Evolutionary conservation across 768 basidiomycete species (phyloP), one percentile per base, ranked within the genome.

Genomic region (Tulasnella sp.): DNA sequence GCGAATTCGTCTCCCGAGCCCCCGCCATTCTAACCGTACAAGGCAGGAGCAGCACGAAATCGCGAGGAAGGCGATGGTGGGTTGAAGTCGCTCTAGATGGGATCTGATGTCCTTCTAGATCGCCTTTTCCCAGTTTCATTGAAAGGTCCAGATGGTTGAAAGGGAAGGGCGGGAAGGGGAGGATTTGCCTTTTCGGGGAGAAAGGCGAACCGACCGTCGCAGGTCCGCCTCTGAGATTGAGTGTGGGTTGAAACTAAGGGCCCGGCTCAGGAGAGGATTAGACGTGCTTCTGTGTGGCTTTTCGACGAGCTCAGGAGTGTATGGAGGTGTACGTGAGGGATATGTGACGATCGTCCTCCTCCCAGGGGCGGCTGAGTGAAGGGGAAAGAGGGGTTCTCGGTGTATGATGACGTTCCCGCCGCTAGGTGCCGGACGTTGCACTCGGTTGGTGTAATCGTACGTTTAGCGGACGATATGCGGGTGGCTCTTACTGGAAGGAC

Each of bases 201-300:
- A 67, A 67, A 67, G 61, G 61, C 61, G 29, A 67, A 26, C 61
- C 29, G 61, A 0, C 9, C 61, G 61, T 67, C 32, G 61, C 61
- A 67, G 61, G 26, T 7, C n/a, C 16, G 29, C 15, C 61, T 6
- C 61, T 29, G 61, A 67, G 61, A 67, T 67, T 67, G 61, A 67
- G 61, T 67, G 61, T 35, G 26, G 5, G 61, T 67, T 35, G 61
- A 67, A 67, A 67, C 61, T 67, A 67, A 67, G 61, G 61, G 61
- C 26, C 26, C n/a, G n/a, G 23, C 32, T 67, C 32, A 67, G 61
- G 61, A 67, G 61, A 67, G 18, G 32, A 35, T 67, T 67, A 67
- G 61, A 67, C 61, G 26, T 67, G n/a, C 61, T 67, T 67, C 61
- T 67, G 23, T 67, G 61, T 67, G 61, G 61, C 61, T 67, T 67